Base-by-base conservation (phyloP, 2,329 filamentous ascomycete species). In the Fusarium sp. region DNA sequence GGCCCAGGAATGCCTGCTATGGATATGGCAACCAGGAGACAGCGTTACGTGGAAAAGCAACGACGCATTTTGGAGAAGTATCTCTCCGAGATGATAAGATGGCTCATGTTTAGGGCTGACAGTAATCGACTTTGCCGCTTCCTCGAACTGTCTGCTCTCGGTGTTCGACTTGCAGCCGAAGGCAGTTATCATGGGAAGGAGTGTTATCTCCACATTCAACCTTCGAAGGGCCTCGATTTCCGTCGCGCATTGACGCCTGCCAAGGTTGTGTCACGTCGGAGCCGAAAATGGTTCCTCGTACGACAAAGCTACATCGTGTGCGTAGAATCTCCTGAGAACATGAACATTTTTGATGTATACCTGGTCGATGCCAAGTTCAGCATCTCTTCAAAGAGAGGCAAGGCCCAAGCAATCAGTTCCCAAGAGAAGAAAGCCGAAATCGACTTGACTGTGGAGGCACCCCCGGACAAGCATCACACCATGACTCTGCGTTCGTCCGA, bases 281-380 rank as follows among this genome's bases (percentile, higher is more conserved):
- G 90, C 65, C 93, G 94, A 20, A 98, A 98, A 79, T 99, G 96
- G 96, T 99, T 99, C 78, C 85, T 98, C 22, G 94, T 99, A n/a
- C 87, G 96, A 54, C 94, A 98, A 80, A 98, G 94, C 82, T 99
- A 99, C 77, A 91, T 99, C 64, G 95, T 97, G 46, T 98, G 95
- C 73, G 94, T 98, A n/a, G 95, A 98, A 78, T 98, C 96, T 0
- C 96, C 96, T 0, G 95, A 98, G 79, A 97, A 97, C 74, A 97
- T 98, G 92, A 95, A 97, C 76, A 97, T 98, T 34, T 98, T 97
- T 78, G 97, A 99, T 81, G 96, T 99, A 24, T 98, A 98, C 79
- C 86, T 99, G n/a, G 93, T 98, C 27, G 96, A 99, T 77, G 87
- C 92, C 2, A 91, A 92, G 74, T 99, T 99, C 81, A 86, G 88